These are phyloP conservation scores for Kluyveromyces sp. DNA, from an alignment of 1,139 yeast genomes.

Conservation along the genomic window DNA sequence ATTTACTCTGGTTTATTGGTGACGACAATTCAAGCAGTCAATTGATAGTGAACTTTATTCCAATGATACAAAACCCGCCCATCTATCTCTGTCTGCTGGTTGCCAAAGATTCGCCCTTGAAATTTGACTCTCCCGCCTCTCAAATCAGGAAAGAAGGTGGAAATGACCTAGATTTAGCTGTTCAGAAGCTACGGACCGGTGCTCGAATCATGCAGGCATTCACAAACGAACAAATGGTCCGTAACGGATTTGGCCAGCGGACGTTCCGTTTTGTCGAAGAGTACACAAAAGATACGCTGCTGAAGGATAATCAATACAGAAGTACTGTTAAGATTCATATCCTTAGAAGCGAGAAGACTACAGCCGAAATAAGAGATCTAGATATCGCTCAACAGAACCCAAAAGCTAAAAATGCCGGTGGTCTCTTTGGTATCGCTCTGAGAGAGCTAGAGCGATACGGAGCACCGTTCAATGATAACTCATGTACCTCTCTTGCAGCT, in stretches of 20 bases:
- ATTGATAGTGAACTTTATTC: constrained; percentile 39
- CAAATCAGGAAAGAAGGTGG: constrained; percentile 48
- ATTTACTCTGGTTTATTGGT: constrained; percentile 35
- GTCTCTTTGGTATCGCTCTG: constrained; percentile 68
- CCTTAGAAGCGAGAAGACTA: constrained; percentile 56
- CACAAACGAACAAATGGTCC: constrained; percentile 85
- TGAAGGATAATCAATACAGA: constrained; percentile 40
- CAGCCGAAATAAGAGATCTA: constrained; percentile 67
- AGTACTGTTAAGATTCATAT: constrained; percentile 72
- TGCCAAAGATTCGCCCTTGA: constrained; percentile 68
- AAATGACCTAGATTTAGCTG: constrained; percentile 67
- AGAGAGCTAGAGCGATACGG: constrained; percentile 57
- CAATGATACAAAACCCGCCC: constrained; percentile 65
- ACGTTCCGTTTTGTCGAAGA: constrained; percentile 78
- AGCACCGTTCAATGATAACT: constrained; percentile 45
- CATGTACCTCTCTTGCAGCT: constrained; percentile 66
- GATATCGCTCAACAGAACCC: constrained; percentile 82
- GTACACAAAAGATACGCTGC: constrained; percentile 42
- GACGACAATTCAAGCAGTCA: constrained; percentile 18
- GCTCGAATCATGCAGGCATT: constrained; percentile 90
- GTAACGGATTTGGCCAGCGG: constrained; percentile 72
- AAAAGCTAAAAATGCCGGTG: constrained; percentile 66
- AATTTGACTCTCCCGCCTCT: constrained; percentile 65
- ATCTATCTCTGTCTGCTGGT: constrained; percentile 71
- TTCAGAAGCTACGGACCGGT: constrained; percentile 71